These are phyloP conservation scores for Aspergillus chevalieri DNA, from an alignment of 2,329 filamentous ascomycete species.

Conservation along the genomic window DNA sequence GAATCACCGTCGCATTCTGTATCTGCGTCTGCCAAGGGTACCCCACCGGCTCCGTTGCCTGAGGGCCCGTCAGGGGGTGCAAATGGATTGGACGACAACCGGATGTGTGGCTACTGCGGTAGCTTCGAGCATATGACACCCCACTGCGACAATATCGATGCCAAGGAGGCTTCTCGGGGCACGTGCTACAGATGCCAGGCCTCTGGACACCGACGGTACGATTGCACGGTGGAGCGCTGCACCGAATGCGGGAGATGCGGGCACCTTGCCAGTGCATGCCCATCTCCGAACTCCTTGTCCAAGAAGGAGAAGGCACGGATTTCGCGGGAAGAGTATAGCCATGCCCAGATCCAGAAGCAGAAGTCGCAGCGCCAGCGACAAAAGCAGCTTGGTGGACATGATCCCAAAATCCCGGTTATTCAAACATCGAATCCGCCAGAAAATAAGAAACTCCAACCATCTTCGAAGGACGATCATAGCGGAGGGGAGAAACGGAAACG, in stretches of 20 bases:
- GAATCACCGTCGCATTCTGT: slow-evolving; percentile 14
- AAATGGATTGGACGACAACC: slow-evolving; percentile 38
- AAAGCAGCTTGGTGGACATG: slow-evolving; percentile 40
- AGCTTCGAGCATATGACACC: slow-evolving; percentile 39
- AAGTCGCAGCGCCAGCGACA: slow-evolving; percentile 34
- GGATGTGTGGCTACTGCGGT: slow-evolving; percentile 41
- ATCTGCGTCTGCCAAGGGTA: slow-evolving; percentile 19
- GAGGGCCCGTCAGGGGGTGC: slow-evolving; percentile 39
- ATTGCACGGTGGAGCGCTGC: slow-evolving; percentile 39
- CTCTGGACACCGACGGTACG: slow-evolving; percentile 30
- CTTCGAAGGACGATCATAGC: slow-evolving; percentile 7
- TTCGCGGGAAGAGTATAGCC: slow-evolving; percentile 31
- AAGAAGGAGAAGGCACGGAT: slow-evolving; percentile 33
- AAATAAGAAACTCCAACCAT: slow-evolving; percentile 7
- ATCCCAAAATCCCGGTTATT: slow-evolving; percentile 38
- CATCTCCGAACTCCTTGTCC: slow-evolving; percentile 25
- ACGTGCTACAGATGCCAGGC: slow-evolving; percentile 39
- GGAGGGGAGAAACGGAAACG: slow-evolving; percentile 29
- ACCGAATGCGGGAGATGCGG: slow-evolving; percentile 40
- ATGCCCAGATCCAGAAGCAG: slow-evolving; percentile 27
- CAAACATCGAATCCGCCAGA: slow-evolving; percentile 20
- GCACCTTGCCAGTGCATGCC: slow-evolving; percentile 33
- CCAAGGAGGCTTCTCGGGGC: slow-evolving; percentile 31
- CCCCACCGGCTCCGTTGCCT: slow-evolving; percentile 18
- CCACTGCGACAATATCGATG: slow-evolving; percentile 42